Conservation (phyloP, 345 rosid species). For the Boechera retrofracta region DNA sequence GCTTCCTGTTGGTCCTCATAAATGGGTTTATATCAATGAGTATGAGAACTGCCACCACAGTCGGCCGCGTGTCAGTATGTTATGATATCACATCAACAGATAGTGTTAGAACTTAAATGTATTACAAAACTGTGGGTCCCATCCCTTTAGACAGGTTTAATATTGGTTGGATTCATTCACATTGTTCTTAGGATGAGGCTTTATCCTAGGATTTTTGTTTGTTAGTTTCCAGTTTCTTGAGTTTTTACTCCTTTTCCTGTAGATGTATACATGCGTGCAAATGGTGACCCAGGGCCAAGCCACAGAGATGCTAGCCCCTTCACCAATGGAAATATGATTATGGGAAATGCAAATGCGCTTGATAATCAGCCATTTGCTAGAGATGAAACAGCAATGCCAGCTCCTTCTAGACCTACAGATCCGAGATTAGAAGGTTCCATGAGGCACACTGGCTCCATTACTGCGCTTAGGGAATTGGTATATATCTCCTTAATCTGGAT, state of each 20-base stretch:
- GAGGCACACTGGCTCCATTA: slow-evolving; percentile 62
- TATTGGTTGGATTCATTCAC: slow-evolving; percentile 11
- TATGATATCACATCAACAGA: slow-evolving; percentile 19
- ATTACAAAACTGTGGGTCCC: slow-evolving; percentile 18
- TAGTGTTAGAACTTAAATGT: slow-evolving; percentile 19
- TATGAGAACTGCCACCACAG: slow-evolving; percentile 26
- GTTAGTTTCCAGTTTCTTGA: slow-evolving; percentile 28
- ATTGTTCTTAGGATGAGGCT: slow-evolving; percentile 11
- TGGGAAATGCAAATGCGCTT: slow-evolving; percentile 55
- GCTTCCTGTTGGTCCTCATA: slow-evolving; percentile 1
- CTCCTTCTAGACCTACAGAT: slow-evolving; percentile 66
- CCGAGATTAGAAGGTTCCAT: slow-evolving; percentile 72
- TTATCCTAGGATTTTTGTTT: neutral
- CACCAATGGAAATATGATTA: slow-evolving; percentile 59
- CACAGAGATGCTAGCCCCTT: slow-evolving; percentile 63
- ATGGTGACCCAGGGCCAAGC: slow-evolving; percentile 62
- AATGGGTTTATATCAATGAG: slow-evolving; percentile 26
- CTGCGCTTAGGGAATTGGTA: slow-evolving; percentile 89
- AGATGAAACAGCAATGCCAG: slow-evolving; percentile 64
- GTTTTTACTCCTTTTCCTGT: slow-evolving; percentile 40
- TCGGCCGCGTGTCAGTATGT: slow-evolving; percentile 24
- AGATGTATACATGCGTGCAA: slow-evolving; percentile 67
- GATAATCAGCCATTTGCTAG: slow-evolving; percentile 57
- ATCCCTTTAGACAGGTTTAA: neutral
- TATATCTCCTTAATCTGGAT: slow-evolving; percentile 37